Evolutionary conservation across 306 rosid genomes (phyloP), one percentile per base, ranked within the genome.

Genomic region (Medicago lupulina): DNA sequence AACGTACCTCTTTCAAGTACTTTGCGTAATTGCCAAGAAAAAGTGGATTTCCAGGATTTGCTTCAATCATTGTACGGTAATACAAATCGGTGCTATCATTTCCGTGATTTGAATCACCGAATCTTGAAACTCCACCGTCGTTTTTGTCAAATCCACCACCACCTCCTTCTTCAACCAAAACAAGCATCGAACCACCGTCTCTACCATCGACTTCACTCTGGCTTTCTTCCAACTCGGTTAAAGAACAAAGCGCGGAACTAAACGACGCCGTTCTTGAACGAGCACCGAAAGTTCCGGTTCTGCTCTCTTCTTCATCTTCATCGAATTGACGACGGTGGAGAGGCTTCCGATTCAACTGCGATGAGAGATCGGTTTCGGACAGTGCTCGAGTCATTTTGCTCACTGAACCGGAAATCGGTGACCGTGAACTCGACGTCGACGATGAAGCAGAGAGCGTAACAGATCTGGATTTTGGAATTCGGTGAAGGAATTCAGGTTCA

Each of bases 11-110:
- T 84, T 90, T 91, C 73, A 91, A 81, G 85, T 86, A 94, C 61
- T 51, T 90, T 0, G 97, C 97, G 63, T 94, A 94, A 82, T 94
- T 94, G 61, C 96, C 62, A 18, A 92, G 87, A 73, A 92, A 80
- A 57, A 94, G 89, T 2, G 97, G 62, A 62, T 92, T 87, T 71
- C 87, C 93, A 0, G 98, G 96, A 76, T 90, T 86, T 0, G 94
- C 91, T 68, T 85, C 87, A 61, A 94, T 88, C 88, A 90, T 85
- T 50, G 85, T 75, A 76, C 77, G 83, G 83, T 92, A 90, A 82
- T 87, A 90, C 77, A 78, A 1, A 53, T 88, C 96, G 2, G 91
- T 84, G 3, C 63, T 75, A 62, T 76, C 86, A 46, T 66, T 79
- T 9, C 88, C 96, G 13, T 49, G 28, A 67, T 88, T 87, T 9